Base-by-base conservation (phyloP, 2,329 filamentous ascomycete genomes). In the Aspergillus fischeri region DNA sequence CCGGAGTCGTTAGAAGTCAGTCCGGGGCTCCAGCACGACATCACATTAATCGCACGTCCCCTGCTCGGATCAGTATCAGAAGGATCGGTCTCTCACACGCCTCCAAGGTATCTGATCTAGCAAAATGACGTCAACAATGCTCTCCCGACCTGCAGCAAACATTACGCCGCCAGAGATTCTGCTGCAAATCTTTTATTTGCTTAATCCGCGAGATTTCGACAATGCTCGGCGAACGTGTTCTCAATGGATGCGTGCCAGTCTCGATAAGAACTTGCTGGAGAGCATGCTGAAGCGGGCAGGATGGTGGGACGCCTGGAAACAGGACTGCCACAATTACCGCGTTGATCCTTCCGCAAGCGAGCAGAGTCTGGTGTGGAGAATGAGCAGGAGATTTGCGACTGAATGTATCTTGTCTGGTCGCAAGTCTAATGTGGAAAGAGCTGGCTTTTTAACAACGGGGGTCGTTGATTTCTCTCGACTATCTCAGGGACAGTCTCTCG, bases 151-250 rank as follows among this genome's bases (percentile, higher is more conserved):
- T 50, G 51, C 70, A 48, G 65, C 70, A 50, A 77, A 73, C 53
- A 53, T 65, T 32, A 55, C 78, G 17, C 81, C 82, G 1, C 63
- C 70, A 9, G 82, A 84, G 62, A 76, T 84, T 21, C 51, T 84
- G 1, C 74, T 80, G 48, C 70, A 78, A 6, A 76, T 84, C 4
- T 81, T 77, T 57, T 61, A 59, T 5, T 72, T 77, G 61, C 68
- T 83, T 3, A 63, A 68, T 14, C 80, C 81, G 0, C 69, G 71
- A 25, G 78, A 81, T 62, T 88, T 87, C 67, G 81, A 89, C 63
- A 77, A 82, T 54, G 84, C 85, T 17, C 79, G 86, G 20, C 81
- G 83, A 60, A 80, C 80, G 20, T 89, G 85, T 65, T 79, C 80
- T 49, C 70, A 72, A 38, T 89, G 84, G 86, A 84, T 86, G 74